phyloP scores from a whole-genome alignment of 2,329 filamentous ascomycete species.

The Colletotrichum lindemuthianum region DNA sequence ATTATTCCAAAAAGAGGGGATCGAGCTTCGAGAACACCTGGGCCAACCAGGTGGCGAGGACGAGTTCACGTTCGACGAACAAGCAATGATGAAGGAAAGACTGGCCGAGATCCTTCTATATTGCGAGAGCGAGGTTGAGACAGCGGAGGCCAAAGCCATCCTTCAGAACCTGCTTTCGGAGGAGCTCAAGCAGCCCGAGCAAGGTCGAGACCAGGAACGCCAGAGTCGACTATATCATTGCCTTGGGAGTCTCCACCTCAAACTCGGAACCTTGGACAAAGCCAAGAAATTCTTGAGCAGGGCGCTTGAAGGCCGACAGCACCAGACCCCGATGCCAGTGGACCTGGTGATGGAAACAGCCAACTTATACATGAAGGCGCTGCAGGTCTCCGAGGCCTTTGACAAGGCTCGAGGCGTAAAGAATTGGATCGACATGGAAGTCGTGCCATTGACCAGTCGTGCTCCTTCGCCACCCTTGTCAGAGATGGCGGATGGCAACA shows the following conservation, averaged over 20 bases:
- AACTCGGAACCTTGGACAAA: constrained; percentile 35
- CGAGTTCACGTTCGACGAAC: constrained; percentile 28
- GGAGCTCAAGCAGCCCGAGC: constrained; percentile 36
- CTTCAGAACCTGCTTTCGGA: constrained; percentile 38
- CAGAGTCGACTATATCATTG: constrained; percentile 41
- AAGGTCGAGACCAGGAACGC: constrained; percentile 25
- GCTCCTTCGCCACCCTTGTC: constrained; percentile 11
- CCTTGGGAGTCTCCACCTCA: constrained; percentile 40
- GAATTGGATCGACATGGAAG: constrained; percentile 37
- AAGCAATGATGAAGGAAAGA: constrained; percentile 41
- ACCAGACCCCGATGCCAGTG: constrained; percentile 31
- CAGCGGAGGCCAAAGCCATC: constrained; percentile 38
- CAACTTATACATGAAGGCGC: constrained; percentile 39
- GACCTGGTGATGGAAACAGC: constrained; percentile 40
- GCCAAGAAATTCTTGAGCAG: constrained; percentile 38
- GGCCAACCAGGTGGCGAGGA: constrained; percentile 27
- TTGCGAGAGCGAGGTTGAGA: constrained; percentile 37
- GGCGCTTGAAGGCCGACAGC: constrained; percentile 40
- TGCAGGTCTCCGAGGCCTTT: constrained; percentile 38
- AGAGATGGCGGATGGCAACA: background rate
- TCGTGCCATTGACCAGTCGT: constrained; percentile 11
- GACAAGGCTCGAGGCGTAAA: constrained; percentile 42
- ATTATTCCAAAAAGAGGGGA: constrained; percentile 40
- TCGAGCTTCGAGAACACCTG: constrained; percentile 38
- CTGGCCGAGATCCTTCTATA: constrained; percentile 41